A percentile compares a stretch with the other conserved stretches of the same genome.
Conservation (phyloP, 495 filamentous ascomycete species). For the Cercophora sp. region DNA sequence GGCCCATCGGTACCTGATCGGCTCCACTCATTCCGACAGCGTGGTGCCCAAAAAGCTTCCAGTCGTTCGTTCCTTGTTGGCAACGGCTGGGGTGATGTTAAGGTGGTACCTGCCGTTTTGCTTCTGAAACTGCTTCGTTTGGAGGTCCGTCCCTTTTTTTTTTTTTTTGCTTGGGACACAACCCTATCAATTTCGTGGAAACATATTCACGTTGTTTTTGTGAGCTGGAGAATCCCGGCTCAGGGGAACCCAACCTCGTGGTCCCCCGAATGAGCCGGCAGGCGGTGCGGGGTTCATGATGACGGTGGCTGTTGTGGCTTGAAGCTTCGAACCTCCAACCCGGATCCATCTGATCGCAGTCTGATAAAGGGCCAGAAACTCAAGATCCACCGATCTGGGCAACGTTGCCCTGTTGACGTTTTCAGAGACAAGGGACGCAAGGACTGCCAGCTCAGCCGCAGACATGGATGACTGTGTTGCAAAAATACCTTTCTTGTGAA, state of each 20-base stretch:
- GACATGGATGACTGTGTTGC: neutral
- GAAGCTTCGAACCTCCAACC: neutral
- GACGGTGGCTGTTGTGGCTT: conserved; percentile 5
- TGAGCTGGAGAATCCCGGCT: neutral
- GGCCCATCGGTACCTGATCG: neutral
- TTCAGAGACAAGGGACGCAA: neutral
- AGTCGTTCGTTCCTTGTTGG: neutral
- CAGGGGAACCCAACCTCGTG: neutral
- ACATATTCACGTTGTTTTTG: too few species aligned
- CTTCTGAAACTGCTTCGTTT: neutral
- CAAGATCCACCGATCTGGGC: too few species aligned
- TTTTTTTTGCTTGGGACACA: neutral
- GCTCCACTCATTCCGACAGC: conserved; percentile 11
- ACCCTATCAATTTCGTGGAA: neutral
- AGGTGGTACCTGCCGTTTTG: conserved; percentile 1
- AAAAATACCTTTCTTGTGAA: neutral
- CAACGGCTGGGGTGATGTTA: neutral
- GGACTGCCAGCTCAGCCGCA: neutral
- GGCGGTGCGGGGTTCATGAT: neutral
- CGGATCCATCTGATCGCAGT: neutral
- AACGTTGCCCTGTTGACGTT: too few species aligned
- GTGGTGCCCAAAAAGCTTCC: conserved; percentile 9
- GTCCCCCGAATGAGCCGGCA: conserved; percentile 1
- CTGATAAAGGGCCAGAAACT: neutral
- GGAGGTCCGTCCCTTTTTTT: neutral